Percentiles rank a stretch among this genome's conserved stretches.
These are phyloP conservation scores for Lecanicillium sp. DNA, from an alignment of 2,329 filamentous ascomycete species.

Conservation along the genomic window DNA sequence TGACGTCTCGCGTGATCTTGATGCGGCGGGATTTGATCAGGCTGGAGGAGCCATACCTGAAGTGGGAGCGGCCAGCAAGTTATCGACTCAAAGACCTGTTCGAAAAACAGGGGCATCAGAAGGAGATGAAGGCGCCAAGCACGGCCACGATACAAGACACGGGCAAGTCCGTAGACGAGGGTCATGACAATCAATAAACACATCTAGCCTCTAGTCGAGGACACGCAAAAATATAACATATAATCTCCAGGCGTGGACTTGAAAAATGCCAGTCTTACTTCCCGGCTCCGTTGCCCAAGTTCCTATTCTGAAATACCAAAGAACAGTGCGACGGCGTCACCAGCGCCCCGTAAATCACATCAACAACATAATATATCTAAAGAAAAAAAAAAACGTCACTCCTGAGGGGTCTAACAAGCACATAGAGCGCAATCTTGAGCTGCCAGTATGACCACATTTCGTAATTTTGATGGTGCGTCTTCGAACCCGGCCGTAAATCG, in stretches of 20 bases:
- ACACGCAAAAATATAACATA: not conserved
- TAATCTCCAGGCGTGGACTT: not conserved
- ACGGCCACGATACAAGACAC: slow-evolving; percentile 3
- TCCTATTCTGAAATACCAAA: not conserved
- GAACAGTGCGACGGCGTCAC: not conserved
- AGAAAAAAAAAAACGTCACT: not conserved
- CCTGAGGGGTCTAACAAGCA: not conserved
- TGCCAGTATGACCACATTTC: too few species aligned
- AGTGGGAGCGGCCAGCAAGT: slow-evolving; percentile 12
- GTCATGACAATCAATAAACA: not conserved
- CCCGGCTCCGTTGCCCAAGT: not conserved
- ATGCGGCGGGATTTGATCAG: not conserved
- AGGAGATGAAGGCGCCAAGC: slow-evolving; percentile 1
- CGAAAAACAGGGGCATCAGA: not conserved
- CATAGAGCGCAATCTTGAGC: not conserved
- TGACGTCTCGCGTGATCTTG: not conserved
- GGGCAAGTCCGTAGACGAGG: not conserved
- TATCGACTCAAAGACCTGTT: slow-evolving; percentile 8
- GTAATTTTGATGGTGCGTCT: too few species aligned
- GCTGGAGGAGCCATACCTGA: slow-evolving; percentile 4
- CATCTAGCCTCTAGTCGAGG: not conserved
- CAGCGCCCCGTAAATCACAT: not conserved
- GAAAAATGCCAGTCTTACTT: not conserved
- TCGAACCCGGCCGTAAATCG: too few species aligned
- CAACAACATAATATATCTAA: not conserved